Conservation (phyloP, 2,329 filamentous ascomycete species). For the Epichloe amarillans region DNA sequence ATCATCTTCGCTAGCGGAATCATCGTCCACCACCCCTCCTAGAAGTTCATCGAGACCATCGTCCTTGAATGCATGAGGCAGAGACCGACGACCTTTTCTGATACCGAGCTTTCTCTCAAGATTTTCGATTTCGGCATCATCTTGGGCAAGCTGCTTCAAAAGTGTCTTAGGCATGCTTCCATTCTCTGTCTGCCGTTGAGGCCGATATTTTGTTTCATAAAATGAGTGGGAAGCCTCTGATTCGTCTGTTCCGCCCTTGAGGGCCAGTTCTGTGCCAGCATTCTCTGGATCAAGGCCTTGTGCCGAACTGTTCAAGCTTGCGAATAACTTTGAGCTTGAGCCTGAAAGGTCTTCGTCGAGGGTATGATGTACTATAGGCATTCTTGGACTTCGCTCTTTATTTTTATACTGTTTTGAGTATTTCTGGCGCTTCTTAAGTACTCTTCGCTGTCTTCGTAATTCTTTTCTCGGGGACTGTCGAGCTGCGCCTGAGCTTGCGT, state of each 20-base stretch:
- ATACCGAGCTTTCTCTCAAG: slow-evolving; percentile 82
- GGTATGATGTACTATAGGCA: background rate
- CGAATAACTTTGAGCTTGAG: background rate
- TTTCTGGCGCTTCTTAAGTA: slow-evolving; percentile 40
- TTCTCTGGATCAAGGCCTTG: background rate
- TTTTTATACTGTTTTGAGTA: slow-evolving; percentile 9
- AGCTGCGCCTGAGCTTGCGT: background rate
- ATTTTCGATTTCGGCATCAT: slow-evolving; percentile 78
- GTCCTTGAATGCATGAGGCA: slow-evolving; percentile 61
- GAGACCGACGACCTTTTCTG: slow-evolving; percentile 57
- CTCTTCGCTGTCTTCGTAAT: slow-evolving; percentile 51
- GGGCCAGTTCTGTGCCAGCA: background rate
- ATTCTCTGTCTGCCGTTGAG: slow-evolving; percentile 16
- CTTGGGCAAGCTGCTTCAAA: slow-evolving; percentile 52
- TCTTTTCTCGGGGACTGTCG: slow-evolving; percentile 39
- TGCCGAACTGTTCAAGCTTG: background rate
- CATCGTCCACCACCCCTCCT: slow-evolving; percentile 42
- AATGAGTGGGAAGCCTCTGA: background rate
- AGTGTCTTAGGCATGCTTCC: slow-evolving; percentile 9
- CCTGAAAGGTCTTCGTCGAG: background rate
- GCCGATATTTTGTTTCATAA: slow-evolving; percentile 13
- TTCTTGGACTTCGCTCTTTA: background rate
- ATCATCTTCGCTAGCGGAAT: slow-evolving; percentile 38
- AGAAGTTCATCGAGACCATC: slow-evolving; percentile 74
- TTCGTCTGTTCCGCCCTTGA: slow-evolving; percentile 9